Conservation (phyloP, 2,329 filamentous ascomycete species). For the Hypocrella siamensis region DNA sequence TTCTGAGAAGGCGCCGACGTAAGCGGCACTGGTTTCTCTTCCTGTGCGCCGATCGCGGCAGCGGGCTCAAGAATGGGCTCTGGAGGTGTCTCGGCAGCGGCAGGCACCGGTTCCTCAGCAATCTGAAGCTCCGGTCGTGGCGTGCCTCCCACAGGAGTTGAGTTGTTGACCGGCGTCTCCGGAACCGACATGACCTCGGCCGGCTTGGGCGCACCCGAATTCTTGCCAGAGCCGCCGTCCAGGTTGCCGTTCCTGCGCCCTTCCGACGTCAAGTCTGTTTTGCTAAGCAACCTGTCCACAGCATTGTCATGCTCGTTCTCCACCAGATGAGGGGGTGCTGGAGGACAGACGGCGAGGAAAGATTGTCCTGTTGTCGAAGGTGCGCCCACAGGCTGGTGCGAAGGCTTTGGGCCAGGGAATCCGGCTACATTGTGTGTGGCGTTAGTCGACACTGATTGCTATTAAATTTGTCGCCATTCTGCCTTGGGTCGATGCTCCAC, state of each 20-base stretch:
- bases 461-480: no score
- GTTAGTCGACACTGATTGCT: slow-evolving; percentile 2
- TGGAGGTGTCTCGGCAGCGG: slow-evolving; percentile 4
- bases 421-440: slow-evolving; percentile 10
- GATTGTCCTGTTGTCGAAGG: slow-evolving; percentile 9
- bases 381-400: slow-evolving; percentile 12
- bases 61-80: slow-evolving; percentile 12
- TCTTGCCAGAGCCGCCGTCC: slow-evolving; percentile 6
- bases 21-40: slow-evolving; percentile 8
- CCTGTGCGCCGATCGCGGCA: slow-evolving; percentile 10
- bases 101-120: slow-evolving; percentile 9
- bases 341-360: slow-evolving; percentile 4
- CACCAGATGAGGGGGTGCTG: slow-evolving; percentile 3
- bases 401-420: slow-evolving; percentile 12
- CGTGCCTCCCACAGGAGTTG: slow-evolving; percentile 18
- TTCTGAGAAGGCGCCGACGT: slow-evolving; percentile 1
- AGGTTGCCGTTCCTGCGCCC: slow-evolving; percentile 4
- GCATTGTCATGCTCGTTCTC: neutral
- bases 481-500: no score
- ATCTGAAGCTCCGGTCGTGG: slow-evolving; percentile 19
- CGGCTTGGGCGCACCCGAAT: slow-evolving; percentile 12
- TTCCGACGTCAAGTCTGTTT: neutral
- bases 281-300: slow-evolving; percentile 3
- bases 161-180: slow-evolving; percentile 18
- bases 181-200: slow-evolving; percentile 20